A percentile compares a stretch with the other conserved stretches of the same genome.
Evolutionary conservation across 805 yeast genomes (phyloP).

Genomic region (Spencermartinsiella europaea): DNA sequence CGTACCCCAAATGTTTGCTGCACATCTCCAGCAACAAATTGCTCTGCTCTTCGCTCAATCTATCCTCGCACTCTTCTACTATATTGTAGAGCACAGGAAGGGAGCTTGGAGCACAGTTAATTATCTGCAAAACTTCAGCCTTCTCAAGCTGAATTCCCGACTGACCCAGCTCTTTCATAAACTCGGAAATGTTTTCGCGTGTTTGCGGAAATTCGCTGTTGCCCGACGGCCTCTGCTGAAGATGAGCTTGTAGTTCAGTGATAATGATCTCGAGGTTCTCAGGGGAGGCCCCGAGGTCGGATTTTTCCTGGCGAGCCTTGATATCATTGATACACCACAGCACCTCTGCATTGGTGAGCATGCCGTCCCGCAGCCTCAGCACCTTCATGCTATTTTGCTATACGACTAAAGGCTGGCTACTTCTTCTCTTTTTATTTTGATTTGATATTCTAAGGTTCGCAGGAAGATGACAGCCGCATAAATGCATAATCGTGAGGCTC

Average conservation of each 20-base stretch:
- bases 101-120: constrained; percentile 74
- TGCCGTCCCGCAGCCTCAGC: constrained; percentile 47
- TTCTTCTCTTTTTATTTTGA: too few relatives aligned
- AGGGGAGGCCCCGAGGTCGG: constrained; percentile 3
- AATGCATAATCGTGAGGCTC: too few relatives aligned
- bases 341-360: constrained; percentile 65
- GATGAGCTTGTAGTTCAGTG: constrained; percentile 34
- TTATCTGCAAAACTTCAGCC: constrained; percentile 77
- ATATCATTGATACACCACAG: constrained; percentile 40
- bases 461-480: too few relatives aligned
- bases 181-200: constrained; percentile 30
- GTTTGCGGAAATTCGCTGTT: constrained; percentile 33
- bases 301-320: constrained; percentile 5
- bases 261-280: constrained; percentile 32
- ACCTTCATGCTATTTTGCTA: constrained; percentile 39
- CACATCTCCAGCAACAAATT: constrained; percentile 55
- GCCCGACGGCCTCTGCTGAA: constrained; percentile 37
- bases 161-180: constrained; percentile 39
- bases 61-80: constrained; percentile 87
- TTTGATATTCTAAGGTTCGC: too few relatives aligned
- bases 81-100: constrained; percentile 74
- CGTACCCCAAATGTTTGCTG: constrained; percentile 33
- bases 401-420: too few relatives aligned
- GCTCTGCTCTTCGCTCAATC: constrained; percentile 67
- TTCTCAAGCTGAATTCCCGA: constrained; percentile 59